Conservation (phyloP, 2,329 filamentous ascomycete species). For the Microsporum ferrugineum region DNA sequence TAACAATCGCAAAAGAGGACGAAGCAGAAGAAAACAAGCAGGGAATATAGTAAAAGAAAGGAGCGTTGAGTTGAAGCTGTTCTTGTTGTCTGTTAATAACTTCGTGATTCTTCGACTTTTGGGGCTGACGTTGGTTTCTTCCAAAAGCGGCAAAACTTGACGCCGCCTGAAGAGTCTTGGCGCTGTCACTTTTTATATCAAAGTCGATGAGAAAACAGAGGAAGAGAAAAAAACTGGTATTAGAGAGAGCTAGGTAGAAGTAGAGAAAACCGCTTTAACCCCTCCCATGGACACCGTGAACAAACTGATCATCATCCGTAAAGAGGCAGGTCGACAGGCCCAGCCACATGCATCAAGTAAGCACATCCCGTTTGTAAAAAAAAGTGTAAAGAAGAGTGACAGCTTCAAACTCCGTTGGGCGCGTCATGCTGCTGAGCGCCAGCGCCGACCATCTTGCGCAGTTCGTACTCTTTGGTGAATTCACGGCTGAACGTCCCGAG, state of each 20-base stretch:
- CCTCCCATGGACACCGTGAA: not conserved
- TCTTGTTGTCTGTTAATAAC: no score
- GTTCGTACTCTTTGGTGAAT: conserved; percentile 84
- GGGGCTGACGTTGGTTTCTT: not conserved
- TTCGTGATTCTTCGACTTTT: not conserved
- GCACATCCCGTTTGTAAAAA: not conserved
- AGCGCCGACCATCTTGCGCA: conserved; percentile 70
- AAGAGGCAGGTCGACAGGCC: not conserved
- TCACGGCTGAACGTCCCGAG: conserved; percentile 70
- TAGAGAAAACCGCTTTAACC: not conserved
- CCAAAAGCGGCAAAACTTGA: not conserved
- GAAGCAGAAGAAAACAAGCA: not conserved
- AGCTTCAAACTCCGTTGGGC: conserved; percentile 11
- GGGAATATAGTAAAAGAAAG: not conserved
- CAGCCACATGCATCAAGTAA: not conserved
- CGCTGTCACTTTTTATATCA: not conserved
- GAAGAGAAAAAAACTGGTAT: not conserved
- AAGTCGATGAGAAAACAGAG: not conserved
- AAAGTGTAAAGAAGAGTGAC: not conserved
- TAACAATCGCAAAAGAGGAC: not conserved
- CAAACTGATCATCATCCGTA: not conserved
- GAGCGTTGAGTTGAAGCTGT: not conserved
- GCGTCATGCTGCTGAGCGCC: conserved; percentile 39
- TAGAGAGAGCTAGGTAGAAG: not conserved
- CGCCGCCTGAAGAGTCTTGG: not conserved